These are phyloP conservation scores for Hibiscus tridactylites DNA, from an alignment of 345 rosid species.

Conservation along the genomic window DNA sequence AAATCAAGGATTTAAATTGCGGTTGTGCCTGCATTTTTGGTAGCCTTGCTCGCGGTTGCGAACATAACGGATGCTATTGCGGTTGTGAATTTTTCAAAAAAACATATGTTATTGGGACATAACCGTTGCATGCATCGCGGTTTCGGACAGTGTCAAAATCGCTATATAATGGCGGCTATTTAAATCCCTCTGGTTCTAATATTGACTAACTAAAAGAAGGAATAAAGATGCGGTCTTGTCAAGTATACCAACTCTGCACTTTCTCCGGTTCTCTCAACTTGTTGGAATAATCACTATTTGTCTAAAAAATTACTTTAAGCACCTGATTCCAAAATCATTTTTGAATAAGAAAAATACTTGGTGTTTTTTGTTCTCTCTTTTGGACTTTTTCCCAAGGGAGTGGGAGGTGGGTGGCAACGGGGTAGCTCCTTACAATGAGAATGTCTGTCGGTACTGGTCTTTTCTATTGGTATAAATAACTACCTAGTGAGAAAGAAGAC, in stretches of 20 bases:
- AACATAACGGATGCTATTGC: too few species aligned
- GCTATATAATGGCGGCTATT: too few species aligned
- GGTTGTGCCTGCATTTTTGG: too few species aligned
- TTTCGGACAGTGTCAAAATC: too few species aligned
- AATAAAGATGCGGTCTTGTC: not conserved
- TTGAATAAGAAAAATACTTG: too few species aligned
- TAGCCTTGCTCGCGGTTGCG: too few species aligned
- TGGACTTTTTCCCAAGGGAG: not conserved
- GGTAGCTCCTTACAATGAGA: not conserved
- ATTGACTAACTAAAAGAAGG: not conserved
- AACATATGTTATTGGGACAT: too few species aligned
- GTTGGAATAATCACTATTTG: not conserved
- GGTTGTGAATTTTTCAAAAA: too few species aligned
- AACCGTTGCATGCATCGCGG: too few species aligned
- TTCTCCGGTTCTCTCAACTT: too few species aligned
- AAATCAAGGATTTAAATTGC: too few species aligned
- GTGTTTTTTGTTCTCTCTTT: not conserved
- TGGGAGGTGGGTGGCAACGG: not conserved
- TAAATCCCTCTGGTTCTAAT: not conserved
- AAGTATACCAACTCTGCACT: too few species aligned
- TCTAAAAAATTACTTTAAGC: not conserved
- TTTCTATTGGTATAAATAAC: not conserved
- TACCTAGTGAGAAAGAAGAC: not conserved
- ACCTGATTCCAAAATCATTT: not conserved
- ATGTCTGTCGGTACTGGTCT: not conserved